A percentile compares a stretch with the other conserved stretches of the same genome.
These are phyloP conservation scores for Starmerella stellata DNA, from an alignment of 805 yeast species.

Conservation along the genomic window DNA sequence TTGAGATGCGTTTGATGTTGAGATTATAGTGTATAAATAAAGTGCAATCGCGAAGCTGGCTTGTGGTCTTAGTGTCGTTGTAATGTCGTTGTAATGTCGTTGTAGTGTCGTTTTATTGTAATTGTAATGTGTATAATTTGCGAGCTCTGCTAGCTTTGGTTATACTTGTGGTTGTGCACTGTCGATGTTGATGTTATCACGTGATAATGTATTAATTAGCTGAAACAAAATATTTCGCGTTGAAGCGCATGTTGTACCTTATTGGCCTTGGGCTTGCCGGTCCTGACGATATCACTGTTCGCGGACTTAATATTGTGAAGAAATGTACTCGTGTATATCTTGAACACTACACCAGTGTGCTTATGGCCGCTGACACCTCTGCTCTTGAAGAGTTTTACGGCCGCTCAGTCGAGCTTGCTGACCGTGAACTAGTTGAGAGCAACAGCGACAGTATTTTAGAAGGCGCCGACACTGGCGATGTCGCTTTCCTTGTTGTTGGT, in stretches of 20 bases:
- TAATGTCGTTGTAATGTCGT: too few relatives aligned
- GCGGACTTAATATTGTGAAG: conserved; percentile 74
- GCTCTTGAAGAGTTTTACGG: conserved; percentile 73
- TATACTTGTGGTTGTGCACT: too few relatives aligned
- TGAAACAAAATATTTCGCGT: too few relatives aligned
- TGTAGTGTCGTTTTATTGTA: too few relatives aligned
- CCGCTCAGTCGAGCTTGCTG: conserved; percentile 69
- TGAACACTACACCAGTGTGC: conserved; percentile 86
- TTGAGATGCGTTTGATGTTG: too few relatives aligned
- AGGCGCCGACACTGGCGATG: conserved; percentile 57
- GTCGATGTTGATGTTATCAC: too few relatives aligned
- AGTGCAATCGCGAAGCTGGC: too few relatives aligned
- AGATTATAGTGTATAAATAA: too few relatives aligned
- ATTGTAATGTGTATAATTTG: too few relatives aligned
- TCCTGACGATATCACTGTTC: conserved; percentile 77
- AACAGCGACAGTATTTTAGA: conserved; percentile 70
- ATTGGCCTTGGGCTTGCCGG: conserved; percentile 85
- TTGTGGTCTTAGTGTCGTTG: too few relatives aligned
- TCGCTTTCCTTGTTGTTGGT: conserved; percentile 91
- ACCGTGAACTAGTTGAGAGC: conserved; percentile 81
- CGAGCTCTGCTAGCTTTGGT: too few relatives aligned
- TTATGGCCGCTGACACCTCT: conserved; percentile 75
- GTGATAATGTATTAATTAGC: too few relatives aligned
- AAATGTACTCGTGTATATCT: conserved; percentile 78
- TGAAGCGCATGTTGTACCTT: conserved; percentile 69